These are phyloP conservation scores for Beauveria asiatica DNA, from an alignment of 2,329 filamentous ascomycete species.

Conservation along the genomic window DNA sequence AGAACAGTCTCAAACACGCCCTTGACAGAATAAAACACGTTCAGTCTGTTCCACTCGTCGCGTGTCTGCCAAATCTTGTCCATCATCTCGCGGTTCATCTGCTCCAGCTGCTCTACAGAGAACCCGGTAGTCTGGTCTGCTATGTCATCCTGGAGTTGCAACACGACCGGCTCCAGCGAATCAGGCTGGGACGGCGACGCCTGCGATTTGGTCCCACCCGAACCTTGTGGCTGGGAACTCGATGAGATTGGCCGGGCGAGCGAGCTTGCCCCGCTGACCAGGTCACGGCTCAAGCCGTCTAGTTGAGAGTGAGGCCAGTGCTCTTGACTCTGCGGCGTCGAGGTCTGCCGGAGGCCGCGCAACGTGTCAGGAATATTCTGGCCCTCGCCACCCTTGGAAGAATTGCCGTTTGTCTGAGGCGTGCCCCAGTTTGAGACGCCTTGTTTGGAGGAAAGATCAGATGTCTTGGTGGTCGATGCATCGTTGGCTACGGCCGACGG, in stretches of 20 bases:
- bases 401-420: conserved; percentile 59
- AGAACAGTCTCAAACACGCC: conserved; percentile 70
- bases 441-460: conserved; percentile 57
- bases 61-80: conserved; percentile 75
- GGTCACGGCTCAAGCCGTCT: conserved; percentile 36
- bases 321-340: conserved; percentile 43
- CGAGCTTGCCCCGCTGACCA: conserved; percentile 18
- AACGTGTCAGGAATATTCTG: conserved; percentile 47
- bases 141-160: conserved; percentile 52
- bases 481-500: conserved; percentile 64
- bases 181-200: conserved; percentile 33
- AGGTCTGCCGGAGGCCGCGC: conserved; percentile 22
- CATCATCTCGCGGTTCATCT: conserved; percentile 87
- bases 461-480: conserved; percentile 89
- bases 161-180: conserved; percentile 41
- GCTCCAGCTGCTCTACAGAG: conserved; percentile 89
- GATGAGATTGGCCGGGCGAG: conserved; percentile 32
- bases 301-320: conserved; percentile 52
- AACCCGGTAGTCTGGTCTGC: conserved; percentile 64
- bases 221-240: conserved; percentile 19
- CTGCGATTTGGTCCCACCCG: conserved; percentile 2
- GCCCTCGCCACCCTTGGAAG: conserved; percentile 23
- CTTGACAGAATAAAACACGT: conserved; percentile 55
- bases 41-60: conserved; percentile 73
- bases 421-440: conserved; percentile 56